Evolutionary conservation across 805 yeast genomes (phyloP).

Genomic region (Candida namnaoensis): DNA sequence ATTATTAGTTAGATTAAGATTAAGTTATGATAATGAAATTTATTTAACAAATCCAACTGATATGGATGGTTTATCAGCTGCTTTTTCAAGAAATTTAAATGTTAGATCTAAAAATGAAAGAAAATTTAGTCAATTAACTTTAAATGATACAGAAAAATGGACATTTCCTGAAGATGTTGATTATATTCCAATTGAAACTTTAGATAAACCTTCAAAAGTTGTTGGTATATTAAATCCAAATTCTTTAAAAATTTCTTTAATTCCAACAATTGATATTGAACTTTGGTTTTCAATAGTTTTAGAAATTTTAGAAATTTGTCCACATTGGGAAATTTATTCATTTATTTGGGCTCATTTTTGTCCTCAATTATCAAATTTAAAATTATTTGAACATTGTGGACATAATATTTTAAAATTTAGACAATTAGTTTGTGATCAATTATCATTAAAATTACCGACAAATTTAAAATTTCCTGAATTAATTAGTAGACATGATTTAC

Average conservation of each 20-base stretch:
- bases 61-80: constrained; percentile 58
- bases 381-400: constrained; percentile 37
- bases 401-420: constrained; percentile 32
- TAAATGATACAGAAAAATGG: constrained; percentile 35
- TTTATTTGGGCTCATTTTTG: constrained; percentile 60
- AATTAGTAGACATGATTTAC: constrained; percentile 51
- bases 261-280: constrained; percentile 30
- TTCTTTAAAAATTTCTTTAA: constrained; percentile 10
- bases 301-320: constrained; percentile 39
- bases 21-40: constrained; percentile 32
- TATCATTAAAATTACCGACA: constrained; percentile 40
- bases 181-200: constrained; percentile 36
- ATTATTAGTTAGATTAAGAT: constrained; percentile 45
- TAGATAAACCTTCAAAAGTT: constrained; percentile 28
- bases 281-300: constrained; percentile 44
- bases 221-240: constrained; percentile 14
- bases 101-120: constrained; percentile 14
- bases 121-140: constrained; percentile 8
- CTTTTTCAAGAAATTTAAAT: constrained; percentile 40
- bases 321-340: constrained; percentile 67
- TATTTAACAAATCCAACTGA: constrained; percentile 47
- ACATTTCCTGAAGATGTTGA: constrained; percentile 47
- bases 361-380: constrained; percentile 55
- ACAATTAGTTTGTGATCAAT: constrained; percentile 47
- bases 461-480: constrained; percentile 30